Conservation (phyloP, 2,329 filamentous ascomycete genomes). For the Ilyonectria destructans region DNA sequence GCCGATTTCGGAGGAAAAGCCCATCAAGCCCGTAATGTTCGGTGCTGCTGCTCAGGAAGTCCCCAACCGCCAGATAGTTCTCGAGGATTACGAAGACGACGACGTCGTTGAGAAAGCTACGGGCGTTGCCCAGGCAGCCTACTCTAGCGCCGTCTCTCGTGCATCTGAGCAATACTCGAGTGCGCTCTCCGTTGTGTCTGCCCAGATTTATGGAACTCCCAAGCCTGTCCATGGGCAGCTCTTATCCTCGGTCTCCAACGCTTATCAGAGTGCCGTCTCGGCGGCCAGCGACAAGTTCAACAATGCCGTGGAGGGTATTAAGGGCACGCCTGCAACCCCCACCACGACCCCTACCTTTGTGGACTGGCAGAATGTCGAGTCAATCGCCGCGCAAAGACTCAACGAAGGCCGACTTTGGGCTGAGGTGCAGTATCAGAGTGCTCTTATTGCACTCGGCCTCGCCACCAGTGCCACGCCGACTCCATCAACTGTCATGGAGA, state of each 20-base stretch:
- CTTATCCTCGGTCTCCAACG: constrained; percentile 77
- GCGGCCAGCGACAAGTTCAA: constrained; percentile 74
- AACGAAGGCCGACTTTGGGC: constrained; percentile 80
- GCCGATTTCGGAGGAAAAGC: constrained; percentile 47
- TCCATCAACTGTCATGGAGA: constrained; percentile 67
- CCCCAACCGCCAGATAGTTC: constrained; percentile 63
- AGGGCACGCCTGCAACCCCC: constrained; percentile 64
- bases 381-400: constrained; percentile 80
- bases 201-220: constrained; percentile 78
- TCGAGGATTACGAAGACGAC: constrained; percentile 62
- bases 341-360: constrained; percentile 59
- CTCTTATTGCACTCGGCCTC: constrained; percentile 76
- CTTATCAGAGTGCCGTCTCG: constrained; percentile 77
- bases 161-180: constrained; percentile 80
- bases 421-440: constrained; percentile 79
- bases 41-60: constrained; percentile 68
- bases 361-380: constrained; percentile 68
- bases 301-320: constrained; percentile 69
- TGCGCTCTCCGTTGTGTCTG: constrained; percentile 78
- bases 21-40: constrained; percentile 65
- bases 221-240: constrained; percentile 80
- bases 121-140: constrained; percentile 69
- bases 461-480: constrained; percentile 71
- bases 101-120: constrained; percentile 56
- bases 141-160: constrained; percentile 75